phyloP scores from a whole-genome alignment of 192 early-diverging fungal genomes.

The Obelidium mucronatum region DNA sequence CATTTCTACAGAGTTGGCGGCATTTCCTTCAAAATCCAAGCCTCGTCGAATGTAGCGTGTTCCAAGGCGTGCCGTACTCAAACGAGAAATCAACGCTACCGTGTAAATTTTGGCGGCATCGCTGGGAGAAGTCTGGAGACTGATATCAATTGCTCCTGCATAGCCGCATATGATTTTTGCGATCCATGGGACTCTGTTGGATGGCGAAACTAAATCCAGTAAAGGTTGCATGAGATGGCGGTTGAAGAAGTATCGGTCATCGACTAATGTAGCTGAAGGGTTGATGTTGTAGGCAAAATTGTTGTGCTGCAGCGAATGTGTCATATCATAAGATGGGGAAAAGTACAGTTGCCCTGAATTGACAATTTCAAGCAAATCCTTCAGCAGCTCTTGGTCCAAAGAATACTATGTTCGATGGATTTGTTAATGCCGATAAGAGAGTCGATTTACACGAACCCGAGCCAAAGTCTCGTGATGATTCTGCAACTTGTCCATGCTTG shows the following conservation, averaged over 20 bases:
- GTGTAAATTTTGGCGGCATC: constrained; percentile 43
- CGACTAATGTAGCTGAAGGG: constrained; percentile 44
- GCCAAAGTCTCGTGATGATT: no score
- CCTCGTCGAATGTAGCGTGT: constrained; percentile 63
- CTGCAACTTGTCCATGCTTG: background rate
- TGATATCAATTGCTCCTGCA: constrained; percentile 54
- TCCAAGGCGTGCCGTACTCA: constrained; percentile 55
- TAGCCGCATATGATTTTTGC: constrained; percentile 56
- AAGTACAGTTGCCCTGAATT: constrained; percentile 61
- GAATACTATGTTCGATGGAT: constrained; percentile 35
- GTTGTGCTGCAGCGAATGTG: constrained; percentile 66
- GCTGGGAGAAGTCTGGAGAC: background rate
- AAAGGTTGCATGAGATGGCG: constrained; percentile 43
- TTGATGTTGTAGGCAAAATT: constrained; percentile 27
- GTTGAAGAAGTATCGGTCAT: constrained; percentile 66
- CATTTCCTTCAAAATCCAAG: constrained; percentile 59
- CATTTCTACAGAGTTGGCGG: constrained; percentile 67
- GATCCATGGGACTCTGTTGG: constrained; percentile 46
- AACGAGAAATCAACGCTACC: constrained; percentile 53
- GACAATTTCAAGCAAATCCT: constrained; percentile 45
- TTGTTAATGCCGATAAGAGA: no score
- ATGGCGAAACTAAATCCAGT: constrained; percentile 21
- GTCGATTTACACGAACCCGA: no score
- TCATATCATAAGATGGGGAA: constrained; percentile 59
- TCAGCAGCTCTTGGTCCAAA: constrained; percentile 51